A percentile compares a stretch with the other conserved stretches of the same genome.
These are phyloP conservation scores for Colletotrichum destructivum DNA, from an alignment of 2,329 filamentous ascomycete genomes.

Conservation along the genomic window DNA sequence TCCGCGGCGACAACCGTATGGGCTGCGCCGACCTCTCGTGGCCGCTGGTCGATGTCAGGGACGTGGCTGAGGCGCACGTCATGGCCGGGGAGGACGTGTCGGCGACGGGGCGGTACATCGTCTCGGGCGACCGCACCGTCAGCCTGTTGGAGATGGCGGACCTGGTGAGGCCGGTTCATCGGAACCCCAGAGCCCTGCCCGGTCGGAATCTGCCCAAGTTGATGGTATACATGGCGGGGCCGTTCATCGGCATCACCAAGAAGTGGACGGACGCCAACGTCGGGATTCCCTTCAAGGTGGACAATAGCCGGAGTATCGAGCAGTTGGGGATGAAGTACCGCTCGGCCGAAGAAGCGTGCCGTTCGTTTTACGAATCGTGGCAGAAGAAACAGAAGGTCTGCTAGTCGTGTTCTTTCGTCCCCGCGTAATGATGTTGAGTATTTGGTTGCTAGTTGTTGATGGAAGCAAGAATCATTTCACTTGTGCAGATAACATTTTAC, in stretches of 20 bases:
- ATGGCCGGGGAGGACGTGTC: conserved; percentile 27
- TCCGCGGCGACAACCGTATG: conserved; percentile 45
- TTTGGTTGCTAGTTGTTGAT: no score
- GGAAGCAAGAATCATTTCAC: no score
- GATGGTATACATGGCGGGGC: conserved; percentile 42
- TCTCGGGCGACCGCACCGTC: conserved; percentile 28
- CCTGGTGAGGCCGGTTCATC: conserved; percentile 24
- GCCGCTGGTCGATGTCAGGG: conserved; percentile 45
- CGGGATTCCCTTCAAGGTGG: conserved; percentile 44
- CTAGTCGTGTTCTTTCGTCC: neutral
- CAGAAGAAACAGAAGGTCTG: neutral
- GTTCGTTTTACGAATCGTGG: neutral
- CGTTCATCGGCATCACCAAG: conserved; percentile 43
- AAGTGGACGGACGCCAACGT: conserved; percentile 45
- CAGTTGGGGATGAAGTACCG: conserved; percentile 40
- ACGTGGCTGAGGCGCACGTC: conserved; percentile 45
- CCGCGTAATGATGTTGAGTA: no score
- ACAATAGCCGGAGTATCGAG: conserved; percentile 44
- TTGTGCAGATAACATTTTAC: no score
- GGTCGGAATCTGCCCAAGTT: conserved; percentile 41
- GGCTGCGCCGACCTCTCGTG: conserved; percentile 48
- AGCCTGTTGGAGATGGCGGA: conserved; percentile 35
- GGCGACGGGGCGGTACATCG: conserved; percentile 36
- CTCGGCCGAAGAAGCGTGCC: neutral
- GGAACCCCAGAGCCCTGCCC: conserved; percentile 38